Base-by-base conservation (phyloP, 2,329 filamentous ascomycete species). In the Hypoxylon sp. region DNA sequence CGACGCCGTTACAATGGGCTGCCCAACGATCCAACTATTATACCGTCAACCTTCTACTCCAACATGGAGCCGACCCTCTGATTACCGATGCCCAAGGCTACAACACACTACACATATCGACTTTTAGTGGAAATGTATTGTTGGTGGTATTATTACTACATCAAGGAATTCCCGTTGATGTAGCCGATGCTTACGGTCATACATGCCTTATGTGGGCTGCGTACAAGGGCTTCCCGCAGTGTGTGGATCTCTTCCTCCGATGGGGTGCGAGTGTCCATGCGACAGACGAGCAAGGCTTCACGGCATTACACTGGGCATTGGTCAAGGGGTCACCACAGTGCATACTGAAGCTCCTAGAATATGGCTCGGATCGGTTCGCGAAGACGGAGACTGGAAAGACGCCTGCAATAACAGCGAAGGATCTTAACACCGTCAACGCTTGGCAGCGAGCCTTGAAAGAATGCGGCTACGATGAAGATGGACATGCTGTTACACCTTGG, bases 161-260 rank as follows among this genome's bases (percentile, higher is more conserved):
- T 82, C 94, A 98, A 78, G 94, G 96, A 77, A 96, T 99, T 67
- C 93, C 94, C 14, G 94, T 99, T 69, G 96, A 99, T 78, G 92
- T 96, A 5, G 86, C 91, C 59, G 96, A 99, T 81, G 89, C 89
- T 55, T 95, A 94, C 78, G 94, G 94, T 5, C 97, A 99, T 80
- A 98, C 96, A 0, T 92, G 91, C 67, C 86, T 99, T 68, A 99
- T 99, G 96, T 99, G 96, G 96, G 94, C 96, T 17, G 95, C 95
- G 14, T 99, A 99, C 84, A 99, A 99, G 81, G 96, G 97, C 37
- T 98, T 91, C 78, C 93, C 95, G 0, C 90, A 92, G 51, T 97
- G 94, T 74, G 95, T 98, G 52, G 96, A 98, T 78, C 81, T 98
- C 47, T 95, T 97, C 72, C 83, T 99, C 66, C 90, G 94, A 74